A percentile compares a stretch with the other conserved stretches of the same genome.
These are phyloP conservation scores for Tetrahymena elliotti DNA, from an alignment of 73 alveolate species.

Conservation along the genomic window DNA sequence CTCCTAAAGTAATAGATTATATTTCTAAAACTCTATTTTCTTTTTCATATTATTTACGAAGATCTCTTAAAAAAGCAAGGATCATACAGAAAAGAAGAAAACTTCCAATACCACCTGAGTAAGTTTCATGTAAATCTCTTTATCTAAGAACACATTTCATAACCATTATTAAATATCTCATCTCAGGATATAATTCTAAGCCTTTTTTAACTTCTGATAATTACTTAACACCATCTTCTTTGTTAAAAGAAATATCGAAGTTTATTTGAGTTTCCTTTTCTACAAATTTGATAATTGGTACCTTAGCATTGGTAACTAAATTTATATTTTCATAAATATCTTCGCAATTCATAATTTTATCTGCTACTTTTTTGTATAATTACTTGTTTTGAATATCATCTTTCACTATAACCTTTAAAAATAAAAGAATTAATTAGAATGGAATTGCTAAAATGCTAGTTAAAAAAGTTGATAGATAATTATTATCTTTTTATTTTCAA, in stretches of 20 bases:
- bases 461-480: no score
- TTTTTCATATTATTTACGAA: constrained; percentile 25
- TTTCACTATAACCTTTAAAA: constrained; percentile 5
- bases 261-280: constrained; percentile 58
- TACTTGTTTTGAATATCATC: constrained; percentile 10
- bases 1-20: constrained; percentile 62
- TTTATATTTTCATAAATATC: constrained; percentile 33
- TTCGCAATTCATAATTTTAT: constrained; percentile 1
- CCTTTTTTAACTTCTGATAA: constrained; percentile 62
- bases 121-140: constrained; percentile 83
- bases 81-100: constrained; percentile 74
- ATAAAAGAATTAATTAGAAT: not conserved
- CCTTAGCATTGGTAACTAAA: constrained; percentile 73
- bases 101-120: constrained; percentile 93
- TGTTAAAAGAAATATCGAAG: constrained; percentile 84
- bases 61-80: constrained; percentile 56
- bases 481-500: no score
- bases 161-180: constrained; percentile 64
- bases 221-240: constrained; percentile 75
- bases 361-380: constrained; percentile 43
- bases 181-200: constrained; percentile 68
- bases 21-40: constrained; percentile 46
- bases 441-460: no score
- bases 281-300: constrained; percentile 82
- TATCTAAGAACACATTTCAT: constrained; percentile 80